These are phyloP conservation scores for Neofusicoccum ribis DNA, from an alignment of 2,329 filamentous ascomycete genomes.

Conservation along the genomic window DNA sequence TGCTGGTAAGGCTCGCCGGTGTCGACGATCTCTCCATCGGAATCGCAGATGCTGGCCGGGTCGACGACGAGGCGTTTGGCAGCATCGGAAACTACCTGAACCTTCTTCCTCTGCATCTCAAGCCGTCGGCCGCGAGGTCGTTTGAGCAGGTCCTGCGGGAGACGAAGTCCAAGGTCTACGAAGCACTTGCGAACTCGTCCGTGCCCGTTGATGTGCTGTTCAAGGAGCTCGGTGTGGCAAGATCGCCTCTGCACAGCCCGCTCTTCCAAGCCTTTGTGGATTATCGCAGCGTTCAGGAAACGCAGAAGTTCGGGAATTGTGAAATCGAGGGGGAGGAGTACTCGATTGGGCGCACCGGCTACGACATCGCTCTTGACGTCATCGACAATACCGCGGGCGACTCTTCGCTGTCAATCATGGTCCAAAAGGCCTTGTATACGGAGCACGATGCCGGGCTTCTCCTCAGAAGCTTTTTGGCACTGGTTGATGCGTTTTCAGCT, in stretches of 20 bases:
- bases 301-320: too few species aligned
- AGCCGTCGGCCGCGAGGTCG: conserved; percentile 7
- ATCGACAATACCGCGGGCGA: conserved; percentile 10
- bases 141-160: conserved; percentile 25
- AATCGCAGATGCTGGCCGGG: conserved; percentile 42
- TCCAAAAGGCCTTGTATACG: conserved; percentile 14
- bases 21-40: conserved; percentile 42
- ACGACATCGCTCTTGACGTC: conserved; percentile 17
- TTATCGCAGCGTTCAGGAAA: conserved; percentile 25
- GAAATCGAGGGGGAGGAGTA: too few species aligned
- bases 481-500: too few species aligned
- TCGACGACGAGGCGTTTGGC: conserved; percentile 25
- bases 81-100: conserved; percentile 44
- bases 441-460: not conserved
- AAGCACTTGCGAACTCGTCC: conserved; percentile 28
- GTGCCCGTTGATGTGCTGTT: conserved; percentile 39
- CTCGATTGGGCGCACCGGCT: not conserved
- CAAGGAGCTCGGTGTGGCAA: conserved; percentile 25
- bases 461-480: too few species aligned
- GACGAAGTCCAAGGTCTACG: conserved; percentile 23
- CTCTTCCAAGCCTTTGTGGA: conserved; percentile 41
- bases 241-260: conserved; percentile 31
- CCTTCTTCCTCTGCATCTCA: conserved; percentile 39
- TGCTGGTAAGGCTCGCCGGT: conserved; percentile 31
- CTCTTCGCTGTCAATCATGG: not conserved